Conservation (phyloP, 352 stramenopile species). For the Globisporangium lucens region DNA sequence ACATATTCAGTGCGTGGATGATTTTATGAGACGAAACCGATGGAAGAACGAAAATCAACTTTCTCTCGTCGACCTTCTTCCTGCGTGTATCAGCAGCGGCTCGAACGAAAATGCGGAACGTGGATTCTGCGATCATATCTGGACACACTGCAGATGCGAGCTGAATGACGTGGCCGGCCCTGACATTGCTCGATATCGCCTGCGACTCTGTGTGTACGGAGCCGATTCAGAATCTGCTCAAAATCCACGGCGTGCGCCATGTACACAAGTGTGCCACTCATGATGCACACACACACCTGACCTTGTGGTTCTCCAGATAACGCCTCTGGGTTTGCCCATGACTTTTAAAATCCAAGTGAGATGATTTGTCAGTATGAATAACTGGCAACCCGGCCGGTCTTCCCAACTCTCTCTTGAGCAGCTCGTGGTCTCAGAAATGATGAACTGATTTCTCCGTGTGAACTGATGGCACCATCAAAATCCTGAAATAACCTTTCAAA, state of each 20-base stretch:
- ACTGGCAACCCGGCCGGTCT: neutral
- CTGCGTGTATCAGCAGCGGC: neutral
- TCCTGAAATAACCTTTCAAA: neutral
- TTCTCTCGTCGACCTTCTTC: neutral
- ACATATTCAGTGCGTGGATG: neutral
- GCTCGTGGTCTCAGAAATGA: neutral
- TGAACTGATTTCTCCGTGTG: neutral
- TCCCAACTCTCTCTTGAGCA: too few relatives aligned
- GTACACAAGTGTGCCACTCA: neutral
- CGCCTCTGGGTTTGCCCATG: neutral
- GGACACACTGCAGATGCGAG: neutral
- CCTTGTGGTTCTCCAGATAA: neutral
- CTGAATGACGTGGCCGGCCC: neutral
- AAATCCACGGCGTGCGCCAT: neutral
- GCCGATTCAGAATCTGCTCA: neutral
- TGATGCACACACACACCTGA: neutral
- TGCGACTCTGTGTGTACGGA: neutral
- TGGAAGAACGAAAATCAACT: neutral
- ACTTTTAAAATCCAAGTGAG: neutral
- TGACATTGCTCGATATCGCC: neutral
- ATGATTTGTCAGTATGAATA: neutral
- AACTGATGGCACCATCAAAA: neutral
- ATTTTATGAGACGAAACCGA: conserved; percentile 7
- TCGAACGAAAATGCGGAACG: neutral
- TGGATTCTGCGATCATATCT: neutral